Conservation (phyloP, 768 basidiomycete species). For the Cyclocybe aegerita region DNA sequence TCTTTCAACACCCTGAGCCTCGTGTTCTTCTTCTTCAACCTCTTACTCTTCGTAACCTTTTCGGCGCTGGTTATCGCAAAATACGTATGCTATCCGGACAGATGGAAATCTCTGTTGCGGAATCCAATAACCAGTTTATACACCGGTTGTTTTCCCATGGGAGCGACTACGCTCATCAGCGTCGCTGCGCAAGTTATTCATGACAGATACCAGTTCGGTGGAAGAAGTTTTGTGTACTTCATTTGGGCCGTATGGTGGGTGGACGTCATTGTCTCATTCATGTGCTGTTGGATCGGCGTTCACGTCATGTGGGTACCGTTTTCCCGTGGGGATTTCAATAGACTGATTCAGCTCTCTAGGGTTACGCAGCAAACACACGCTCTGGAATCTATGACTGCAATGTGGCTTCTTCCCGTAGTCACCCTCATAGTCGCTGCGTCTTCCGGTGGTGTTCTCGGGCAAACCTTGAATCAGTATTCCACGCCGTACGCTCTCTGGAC, state of each 20-base stretch:
- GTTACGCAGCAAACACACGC: slow-evolving; percentile 58
- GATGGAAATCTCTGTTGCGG: slow-evolving; percentile 37
- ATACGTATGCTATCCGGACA: slow-evolving; percentile 52
- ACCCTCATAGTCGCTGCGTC: slow-evolving; percentile 72
- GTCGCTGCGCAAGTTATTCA: slow-evolving; percentile 47
- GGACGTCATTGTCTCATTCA: slow-evolving; percentile 51
- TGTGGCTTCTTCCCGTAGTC: slow-evolving; percentile 78
- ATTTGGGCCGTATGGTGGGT: slow-evolving; percentile 74
- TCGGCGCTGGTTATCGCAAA: slow-evolving; percentile 42
- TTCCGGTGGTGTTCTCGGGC: slow-evolving; percentile 59
- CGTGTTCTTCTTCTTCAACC: slow-evolving; percentile 59
- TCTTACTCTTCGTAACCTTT: slow-evolving; percentile 53
- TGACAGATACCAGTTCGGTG: slow-evolving; percentile 45
- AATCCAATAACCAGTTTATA: slow-evolving; percentile 47
- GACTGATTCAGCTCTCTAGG: slow-evolving; percentile 28
- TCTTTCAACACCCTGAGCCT: slow-evolving; percentile 39
- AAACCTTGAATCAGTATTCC: slow-evolving; percentile 45
- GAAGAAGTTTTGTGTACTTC: slow-evolving; percentile 48
- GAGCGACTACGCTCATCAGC: slow-evolving; percentile 55
- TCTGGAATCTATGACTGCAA: slow-evolving; percentile 52
- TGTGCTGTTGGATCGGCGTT: slow-evolving; percentile 61
- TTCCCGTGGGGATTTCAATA: not conserved
- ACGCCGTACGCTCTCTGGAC: slow-evolving; percentile 53
- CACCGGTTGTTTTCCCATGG: slow-evolving; percentile 58
- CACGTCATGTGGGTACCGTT: slow-evolving; percentile 59